These are phyloP conservation scores for Ascomycota sp. DNA, from an alignment of 2,329 filamentous ascomycete genomes.

Conservation along the genomic window DNA sequence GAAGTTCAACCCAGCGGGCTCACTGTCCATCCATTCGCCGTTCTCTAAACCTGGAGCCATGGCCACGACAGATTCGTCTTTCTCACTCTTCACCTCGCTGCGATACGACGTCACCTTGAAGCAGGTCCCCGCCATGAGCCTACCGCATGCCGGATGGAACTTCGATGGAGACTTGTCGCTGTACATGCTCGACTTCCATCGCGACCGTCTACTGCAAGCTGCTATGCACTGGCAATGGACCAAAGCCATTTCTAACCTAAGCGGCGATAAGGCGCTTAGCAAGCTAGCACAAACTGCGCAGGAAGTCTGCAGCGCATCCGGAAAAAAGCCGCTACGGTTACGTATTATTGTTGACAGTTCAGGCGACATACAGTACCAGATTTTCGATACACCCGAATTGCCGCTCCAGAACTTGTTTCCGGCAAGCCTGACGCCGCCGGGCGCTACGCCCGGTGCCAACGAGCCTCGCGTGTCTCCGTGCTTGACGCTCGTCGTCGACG, in stretches of 20 bases:
- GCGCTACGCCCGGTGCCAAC: conserved; percentile 4
- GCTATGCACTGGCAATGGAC: conserved; percentile 36
- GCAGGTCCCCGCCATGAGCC: conserved; percentile 16
- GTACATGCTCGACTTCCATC: conserved; percentile 65
- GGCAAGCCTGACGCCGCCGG: conserved; percentile 25
- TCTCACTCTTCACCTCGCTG: conserved; percentile 49
- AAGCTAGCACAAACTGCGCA: conserved; percentile 14
- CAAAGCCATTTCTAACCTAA: conserved; percentile 20
- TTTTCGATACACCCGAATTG: conserved; percentile 14
- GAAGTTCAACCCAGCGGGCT: too few relatives aligned
- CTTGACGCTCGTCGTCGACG: conserved; percentile 26
- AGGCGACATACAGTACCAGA: conserved; percentile 24
- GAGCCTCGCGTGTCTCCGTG: conserved; percentile 9
- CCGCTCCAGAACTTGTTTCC: conserved; percentile 37
- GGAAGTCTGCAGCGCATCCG: conserved; percentile 14
- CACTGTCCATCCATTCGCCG: too few relatives aligned
- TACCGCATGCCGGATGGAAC: conserved; percentile 29
- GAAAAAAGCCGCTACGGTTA: conserved; percentile 23
- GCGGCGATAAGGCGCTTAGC: conserved; percentile 23
- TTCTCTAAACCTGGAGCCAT: neutral
- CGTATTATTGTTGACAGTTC: conserved; percentile 31
- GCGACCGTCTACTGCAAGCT: conserved; percentile 52
- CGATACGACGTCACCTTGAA: conserved; percentile 46
- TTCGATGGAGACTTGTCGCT: conserved; percentile 35
- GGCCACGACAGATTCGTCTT: conserved; percentile 18